Base-by-base conservation (phyloP, 2,329 filamentous ascomycete species). In the Beauveria asiatica region DNA sequence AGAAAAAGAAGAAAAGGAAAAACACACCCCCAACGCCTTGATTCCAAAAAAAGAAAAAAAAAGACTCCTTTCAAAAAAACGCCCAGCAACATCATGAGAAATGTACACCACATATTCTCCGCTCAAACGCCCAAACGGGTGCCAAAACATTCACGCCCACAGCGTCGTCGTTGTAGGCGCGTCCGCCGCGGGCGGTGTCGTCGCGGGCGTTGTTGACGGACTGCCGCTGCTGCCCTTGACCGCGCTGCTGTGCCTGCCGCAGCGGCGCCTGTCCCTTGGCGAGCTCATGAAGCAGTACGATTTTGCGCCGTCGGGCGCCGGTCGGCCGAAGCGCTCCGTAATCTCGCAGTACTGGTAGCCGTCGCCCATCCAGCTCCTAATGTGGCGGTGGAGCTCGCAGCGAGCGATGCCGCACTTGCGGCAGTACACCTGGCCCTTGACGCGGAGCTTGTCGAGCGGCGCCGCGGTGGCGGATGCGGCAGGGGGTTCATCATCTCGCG, bases 341-440 rank as follows among this genome's bases (percentile, higher is more conserved):
- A 86, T 80, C 61, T 75, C 77, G 74, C 83, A 86, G 72, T 86
- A 86, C 70, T 87, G 83, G 62, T 77, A 72, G 21, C 70, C 75
- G 44, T 75, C 72, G 59, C 80, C 81, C 77, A 86, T 81, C 81
- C 83, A 86, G 45, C 76, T 76, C 66, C 77, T 76, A 65, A 87
- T 78, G 68, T 87, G 84, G 64, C 81, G 80, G 72, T 85, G 82
- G 61, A 87, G 76, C 74, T 86, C 83, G 70, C 84, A 87, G 41
- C 84, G 78, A 45, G 76, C 79, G 62, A 82, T 78, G 53, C 82
- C 83, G 64, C 84, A 87, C 70, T 85, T 84, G 61, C 80, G 77
- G 70, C 84, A 87, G 70, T 83, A 81, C 6, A 83, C 80, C 67
- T 84, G 83, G 23, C 83, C 83, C 59, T 78, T 78, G 53, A 82